Percentiles rank a stretch among this genome's conserved stretches.
phyloP scores from a whole-genome alignment of 202 grass and related monocot genomes.

The Cymbopogon flexuosus region DNA sequence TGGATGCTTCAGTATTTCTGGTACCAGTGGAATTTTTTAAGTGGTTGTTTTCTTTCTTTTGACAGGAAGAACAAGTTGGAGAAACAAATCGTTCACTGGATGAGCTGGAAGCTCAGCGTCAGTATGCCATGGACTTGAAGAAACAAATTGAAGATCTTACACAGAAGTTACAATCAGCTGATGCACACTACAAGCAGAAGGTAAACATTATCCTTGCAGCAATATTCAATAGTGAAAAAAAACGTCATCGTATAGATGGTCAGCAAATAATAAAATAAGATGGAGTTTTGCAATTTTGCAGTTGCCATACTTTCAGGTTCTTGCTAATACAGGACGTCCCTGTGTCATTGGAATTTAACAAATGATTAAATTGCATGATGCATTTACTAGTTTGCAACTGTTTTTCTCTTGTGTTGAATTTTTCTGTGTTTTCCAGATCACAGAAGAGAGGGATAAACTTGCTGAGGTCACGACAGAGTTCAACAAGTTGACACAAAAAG shows the following conservation, averaged over 20 bases:
- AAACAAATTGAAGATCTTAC: conserved; percentile 62
- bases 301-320: neutral
- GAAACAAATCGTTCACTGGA: conserved; percentile 31
- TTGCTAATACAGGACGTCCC: neutral
- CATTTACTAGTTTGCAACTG: neutral
- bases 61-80: conserved; percentile 47
- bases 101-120: conserved; percentile 40
- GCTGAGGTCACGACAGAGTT: conserved; percentile 44
- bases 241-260: neutral
- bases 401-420: conserved; percentile 13
- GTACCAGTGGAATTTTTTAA: neutral
- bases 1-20: neutral
- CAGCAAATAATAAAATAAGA: neutral
- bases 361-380: neutral
- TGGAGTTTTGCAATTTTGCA: neutral
- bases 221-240: neutral
- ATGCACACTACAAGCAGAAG: conserved; percentile 64
- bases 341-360: neutral
- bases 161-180: conserved; percentile 44
- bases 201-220: conserved; percentile 36
- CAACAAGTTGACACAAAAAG: conserved; percentile 53
- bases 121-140: conserved; percentile 27
- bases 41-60: neutral
- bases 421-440: conserved; percentile 41
- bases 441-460: conserved; percentile 51